These are phyloP conservation scores for Stephania cephalantha DNA, from an alignment of 164 flowering plant species.

Conservation along the genomic window DNA sequence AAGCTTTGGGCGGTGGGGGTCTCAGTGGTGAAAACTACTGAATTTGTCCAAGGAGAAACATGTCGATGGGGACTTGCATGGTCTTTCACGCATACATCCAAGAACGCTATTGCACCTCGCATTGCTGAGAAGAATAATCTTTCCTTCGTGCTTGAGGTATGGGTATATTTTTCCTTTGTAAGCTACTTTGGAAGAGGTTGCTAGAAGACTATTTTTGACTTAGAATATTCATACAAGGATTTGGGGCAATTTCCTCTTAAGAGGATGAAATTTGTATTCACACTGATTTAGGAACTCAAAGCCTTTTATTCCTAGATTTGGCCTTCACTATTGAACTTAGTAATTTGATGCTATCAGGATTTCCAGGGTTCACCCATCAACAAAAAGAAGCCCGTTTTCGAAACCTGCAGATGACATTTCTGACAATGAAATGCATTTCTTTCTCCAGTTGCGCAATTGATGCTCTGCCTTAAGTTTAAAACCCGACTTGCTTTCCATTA, in stretches of 20 bases:
- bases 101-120: slow-evolving; percentile 40
- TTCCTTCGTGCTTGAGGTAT: slow-evolving; percentile 91
- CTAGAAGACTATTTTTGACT: neutral
- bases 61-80: slow-evolving; percentile 96
- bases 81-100: slow-evolving; percentile 68
- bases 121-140: slow-evolving; percentile 33
- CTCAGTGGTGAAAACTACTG: slow-evolving; percentile 81
- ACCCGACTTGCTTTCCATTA: neutral
- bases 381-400: neutral
- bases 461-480: neutral
- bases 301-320: neutral
- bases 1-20: slow-evolving; percentile 74
- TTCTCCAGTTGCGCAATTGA: neutral
- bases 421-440: neutral
- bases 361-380: no score
- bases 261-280: no score
- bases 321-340: neutral
- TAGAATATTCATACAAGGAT: neutral
- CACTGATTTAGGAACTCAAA: neutral
- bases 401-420: neutral
- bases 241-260: no score
- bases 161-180: neutral
- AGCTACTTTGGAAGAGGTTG: neutral
- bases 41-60: slow-evolving; percentile 94
- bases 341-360: neutral